Percentiles rank a stretch among this genome's conserved stretches.
These are phyloP conservation scores for Bryoglossum gracile DNA, from an alignment of 495 filamentous ascomycete genomes.

Conservation along the genomic window DNA sequence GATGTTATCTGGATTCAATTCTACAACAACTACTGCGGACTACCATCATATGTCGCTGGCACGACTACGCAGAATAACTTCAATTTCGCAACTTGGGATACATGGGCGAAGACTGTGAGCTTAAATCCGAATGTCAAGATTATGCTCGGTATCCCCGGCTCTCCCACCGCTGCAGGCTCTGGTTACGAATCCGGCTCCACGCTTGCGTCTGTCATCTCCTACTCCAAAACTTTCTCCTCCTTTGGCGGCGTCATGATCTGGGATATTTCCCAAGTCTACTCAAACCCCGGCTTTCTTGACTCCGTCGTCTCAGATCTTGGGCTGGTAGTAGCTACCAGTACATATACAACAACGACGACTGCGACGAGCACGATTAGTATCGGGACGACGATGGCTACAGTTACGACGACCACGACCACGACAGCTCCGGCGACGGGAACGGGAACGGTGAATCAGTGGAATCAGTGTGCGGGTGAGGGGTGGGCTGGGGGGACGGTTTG, in stretches of 20 bases:
- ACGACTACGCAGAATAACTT: constrained; percentile 46
- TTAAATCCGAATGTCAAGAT: constrained; percentile 59
- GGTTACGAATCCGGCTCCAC: constrained; percentile 46
- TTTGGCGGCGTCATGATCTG: constrained; percentile 70
- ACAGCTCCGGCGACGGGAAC: not conserved
- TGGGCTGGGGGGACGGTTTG: constrained; percentile 13
- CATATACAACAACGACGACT: not conserved
- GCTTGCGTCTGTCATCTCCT: constrained; percentile 42
- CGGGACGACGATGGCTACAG: not conserved
- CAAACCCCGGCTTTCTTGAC: constrained; percentile 50
- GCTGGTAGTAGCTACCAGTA: not conserved
- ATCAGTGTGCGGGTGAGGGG: constrained; percentile 16
- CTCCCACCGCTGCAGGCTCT: constrained; percentile 46
- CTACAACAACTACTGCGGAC: constrained; percentile 51
- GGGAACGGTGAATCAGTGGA: constrained; percentile 4
- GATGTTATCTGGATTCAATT: constrained; percentile 68
- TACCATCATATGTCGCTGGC: constrained; percentile 42
- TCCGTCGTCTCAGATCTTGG: constrained; percentile 7
- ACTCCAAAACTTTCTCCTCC: constrained; percentile 46
- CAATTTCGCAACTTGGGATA: constrained; percentile 66
- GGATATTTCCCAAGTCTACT: constrained; percentile 58
- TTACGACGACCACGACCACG: not conserved
- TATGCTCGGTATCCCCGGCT: constrained; percentile 58
- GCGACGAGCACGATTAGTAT: not conserved
- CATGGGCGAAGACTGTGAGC: constrained; percentile 56